phyloP scores from a whole-genome alignment of 2,329 filamentous ascomycete species.

The Tolypocladium nubicola region DNA sequence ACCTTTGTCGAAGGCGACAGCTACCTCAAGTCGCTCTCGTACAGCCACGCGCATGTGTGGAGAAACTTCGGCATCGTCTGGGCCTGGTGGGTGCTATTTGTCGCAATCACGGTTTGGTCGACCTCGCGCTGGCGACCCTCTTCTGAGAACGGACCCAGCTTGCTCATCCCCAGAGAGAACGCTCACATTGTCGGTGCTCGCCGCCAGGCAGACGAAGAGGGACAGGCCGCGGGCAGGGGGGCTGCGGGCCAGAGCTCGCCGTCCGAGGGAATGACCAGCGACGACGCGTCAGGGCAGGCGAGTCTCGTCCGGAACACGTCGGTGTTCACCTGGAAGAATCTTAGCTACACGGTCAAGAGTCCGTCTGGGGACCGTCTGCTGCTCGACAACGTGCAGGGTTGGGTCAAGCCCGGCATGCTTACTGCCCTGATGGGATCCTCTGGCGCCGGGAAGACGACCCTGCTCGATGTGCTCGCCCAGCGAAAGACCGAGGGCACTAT shows the following conservation, averaged over 20 bases:
- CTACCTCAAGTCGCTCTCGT: slow-evolving; percentile 45
- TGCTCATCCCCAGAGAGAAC: slow-evolving; percentile 53
- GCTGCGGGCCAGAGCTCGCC: not conserved
- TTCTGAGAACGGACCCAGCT: slow-evolving; percentile 38
- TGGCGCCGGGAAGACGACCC: slow-evolving; percentile 76
- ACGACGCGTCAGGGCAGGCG: slow-evolving; percentile 5
- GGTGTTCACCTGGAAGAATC: slow-evolving; percentile 65
- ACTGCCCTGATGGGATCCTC: slow-evolving; percentile 74
- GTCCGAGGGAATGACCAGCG: not conserved
- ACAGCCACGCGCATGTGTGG: slow-evolving; percentile 42
- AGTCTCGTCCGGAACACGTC: slow-evolving; percentile 51
- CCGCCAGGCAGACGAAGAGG: slow-evolving; percentile 37
- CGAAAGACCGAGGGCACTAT: slow-evolving; percentile 72
- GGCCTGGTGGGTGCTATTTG: slow-evolving; percentile 52
- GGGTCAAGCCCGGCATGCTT: slow-evolving; percentile 70
- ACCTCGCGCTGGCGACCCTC: slow-evolving; percentile 46
- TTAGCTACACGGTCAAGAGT: slow-evolving; percentile 58
- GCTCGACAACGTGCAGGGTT: slow-evolving; percentile 71
- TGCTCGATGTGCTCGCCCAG: slow-evolving; percentile 73
- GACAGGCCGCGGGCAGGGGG: slow-evolving; percentile 16
- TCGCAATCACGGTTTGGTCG: slow-evolving; percentile 44
- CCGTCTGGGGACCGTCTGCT: slow-evolving; percentile 53
- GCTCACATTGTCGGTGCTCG: slow-evolving; percentile 23
- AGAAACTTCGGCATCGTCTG: slow-evolving; percentile 52
- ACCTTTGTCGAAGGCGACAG: slow-evolving; percentile 43